phyloP scores from a whole-genome alignment of 2,329 filamentous ascomycete genomes.

The Tolypocladium album region DNA sequence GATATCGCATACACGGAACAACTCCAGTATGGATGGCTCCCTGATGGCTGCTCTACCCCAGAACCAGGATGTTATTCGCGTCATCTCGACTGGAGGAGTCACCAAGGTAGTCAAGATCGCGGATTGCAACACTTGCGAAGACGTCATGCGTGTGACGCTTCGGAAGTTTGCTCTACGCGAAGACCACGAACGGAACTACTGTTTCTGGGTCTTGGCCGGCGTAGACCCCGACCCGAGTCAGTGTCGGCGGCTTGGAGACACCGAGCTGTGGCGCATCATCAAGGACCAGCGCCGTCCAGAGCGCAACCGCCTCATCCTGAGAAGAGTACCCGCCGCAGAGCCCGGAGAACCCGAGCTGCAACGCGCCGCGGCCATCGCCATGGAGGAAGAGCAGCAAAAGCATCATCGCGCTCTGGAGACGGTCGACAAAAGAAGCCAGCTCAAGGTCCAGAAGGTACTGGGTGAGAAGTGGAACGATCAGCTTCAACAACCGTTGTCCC shows the following conservation, averaged over 20 bases:
- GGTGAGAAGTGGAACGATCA: slow-evolving; percentile 78
- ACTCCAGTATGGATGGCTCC: slow-evolving; percentile 75
- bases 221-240: slow-evolving; percentile 71
- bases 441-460: slow-evolving; percentile 81
- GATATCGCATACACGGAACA: slow-evolving; percentile 62
- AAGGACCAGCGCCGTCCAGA: slow-evolving; percentile 78
- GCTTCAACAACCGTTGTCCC: slow-evolving; percentile 76
- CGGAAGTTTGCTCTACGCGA: slow-evolving; percentile 82
- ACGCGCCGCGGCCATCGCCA: slow-evolving; percentile 77
- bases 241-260: slow-evolving; percentile 74
- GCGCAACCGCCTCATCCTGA: slow-evolving; percentile 78
- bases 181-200: slow-evolving; percentile 88
- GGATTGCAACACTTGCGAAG: slow-evolving; percentile 82
- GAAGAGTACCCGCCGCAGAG: slow-evolving; percentile 86
- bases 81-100: slow-evolving; percentile 84
- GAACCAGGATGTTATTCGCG: slow-evolving; percentile 81
- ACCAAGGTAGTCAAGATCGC: slow-evolving; percentile 92
- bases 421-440: slow-evolving; percentile 66
- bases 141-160: slow-evolving; percentile 82
- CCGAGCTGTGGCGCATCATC: slow-evolving; percentile 83
- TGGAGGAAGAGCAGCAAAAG: slow-evolving; percentile 72
- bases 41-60: slow-evolving; percentile 77
- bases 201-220: slow-evolving; percentile 87
- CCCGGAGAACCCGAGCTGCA: slow-evolving; percentile 80
- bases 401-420: slow-evolving; percentile 53